A percentile compares a stretch with the other conserved stretches of the same genome.
These are phyloP conservation scores for Eimeria maxima DNA, from an alignment of 169 alveolate species.

Conservation along the genomic window DNA sequence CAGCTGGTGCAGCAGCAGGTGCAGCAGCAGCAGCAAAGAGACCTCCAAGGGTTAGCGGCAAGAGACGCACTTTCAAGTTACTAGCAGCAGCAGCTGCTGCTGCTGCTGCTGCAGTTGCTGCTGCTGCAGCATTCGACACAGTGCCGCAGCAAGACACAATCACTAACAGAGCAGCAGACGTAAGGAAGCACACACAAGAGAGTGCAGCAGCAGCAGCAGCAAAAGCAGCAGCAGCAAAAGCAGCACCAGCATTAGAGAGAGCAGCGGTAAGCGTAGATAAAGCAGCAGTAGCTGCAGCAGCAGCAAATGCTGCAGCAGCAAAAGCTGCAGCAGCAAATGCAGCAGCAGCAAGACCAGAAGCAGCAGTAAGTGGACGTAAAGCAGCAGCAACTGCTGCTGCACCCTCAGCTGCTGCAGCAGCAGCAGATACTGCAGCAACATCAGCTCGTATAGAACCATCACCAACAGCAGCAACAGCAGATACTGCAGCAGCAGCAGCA, in stretches of 20 bases:
- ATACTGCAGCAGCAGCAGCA: constrained; percentile 29
- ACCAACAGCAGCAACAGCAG: constrained; percentile 51
- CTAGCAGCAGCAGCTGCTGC: background rate
- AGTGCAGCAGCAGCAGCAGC: constrained; percentile 19
- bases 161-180: constrained; percentile 32
- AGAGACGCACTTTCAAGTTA: background rate
- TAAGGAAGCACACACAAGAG: background rate
- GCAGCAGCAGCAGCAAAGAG: background rate
- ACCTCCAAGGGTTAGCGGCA: background rate
- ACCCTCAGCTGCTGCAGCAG: too few relatives aligned
- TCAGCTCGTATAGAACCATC: too few relatives aligned
- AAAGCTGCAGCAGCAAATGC: too few relatives aligned
- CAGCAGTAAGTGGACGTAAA: too few relatives aligned
- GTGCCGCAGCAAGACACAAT: constrained; percentile 30
- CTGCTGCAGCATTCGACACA: background rate
- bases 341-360: too few relatives aligned
- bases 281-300: background rate
- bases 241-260: too few relatives aligned
- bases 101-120: constrained; percentile 39
- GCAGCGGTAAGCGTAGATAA: background rate
- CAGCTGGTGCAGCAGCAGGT: too few relatives aligned
- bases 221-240: constrained; percentile 10
- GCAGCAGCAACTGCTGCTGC: too few relatives aligned
- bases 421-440: too few relatives aligned
- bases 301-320: too few relatives aligned